Evolutionary conservation across 805 yeast species (phyloP).

Genomic region (Tetrapisispora fleetii): DNA sequence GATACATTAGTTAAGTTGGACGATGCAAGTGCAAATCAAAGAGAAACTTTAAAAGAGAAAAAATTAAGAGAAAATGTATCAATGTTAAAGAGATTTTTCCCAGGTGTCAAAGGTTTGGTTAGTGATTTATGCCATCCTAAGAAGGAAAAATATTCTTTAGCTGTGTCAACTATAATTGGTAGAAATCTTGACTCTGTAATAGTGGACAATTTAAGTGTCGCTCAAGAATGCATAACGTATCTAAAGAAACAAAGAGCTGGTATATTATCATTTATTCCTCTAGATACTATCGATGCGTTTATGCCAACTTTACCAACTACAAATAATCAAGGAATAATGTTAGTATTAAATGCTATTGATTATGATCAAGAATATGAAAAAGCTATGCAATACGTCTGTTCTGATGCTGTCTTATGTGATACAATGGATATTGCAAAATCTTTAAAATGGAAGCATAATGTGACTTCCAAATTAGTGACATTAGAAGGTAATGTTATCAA

Average conservation of each 20-base stretch:
- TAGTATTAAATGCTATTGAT: conserved; percentile 58
- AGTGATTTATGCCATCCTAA: conserved; percentile 72
- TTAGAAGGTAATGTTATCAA: conserved; percentile 79
- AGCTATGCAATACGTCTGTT: conserved; percentile 73
- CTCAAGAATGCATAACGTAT: conserved; percentile 66
- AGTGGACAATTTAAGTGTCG: conserved; percentile 62
- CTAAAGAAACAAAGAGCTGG: conserved; percentile 82
- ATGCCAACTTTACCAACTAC: conserved; percentile 37
- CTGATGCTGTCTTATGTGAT: conserved; percentile 72
- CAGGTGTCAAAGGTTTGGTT: conserved; percentile 77
- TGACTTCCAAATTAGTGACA: conserved; percentile 62
- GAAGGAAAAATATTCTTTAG: conserved; percentile 59
- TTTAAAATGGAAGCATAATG: conserved; percentile 55
- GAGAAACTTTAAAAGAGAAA: conserved; percentile 65
- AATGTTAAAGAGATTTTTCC: conserved; percentile 59
- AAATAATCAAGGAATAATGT: conserved; percentile 25
- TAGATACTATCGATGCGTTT: conserved; percentile 64
- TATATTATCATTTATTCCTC: conserved; percentile 76
- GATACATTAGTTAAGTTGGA: conserved; percentile 52
- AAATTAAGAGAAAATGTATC: conserved; percentile 64
- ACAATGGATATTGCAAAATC: conserved; percentile 54
- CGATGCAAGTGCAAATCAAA: conserved; percentile 63
- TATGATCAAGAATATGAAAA: conserved; percentile 59
- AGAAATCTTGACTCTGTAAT: conserved; percentile 70
- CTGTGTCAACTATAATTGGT: conserved; percentile 72